A percentile compares a stretch with the other conserved stretches of the same genome.
phyloP scores from a whole-genome alignment of 208 protist species.

The Trypanosoma avium region DNA sequence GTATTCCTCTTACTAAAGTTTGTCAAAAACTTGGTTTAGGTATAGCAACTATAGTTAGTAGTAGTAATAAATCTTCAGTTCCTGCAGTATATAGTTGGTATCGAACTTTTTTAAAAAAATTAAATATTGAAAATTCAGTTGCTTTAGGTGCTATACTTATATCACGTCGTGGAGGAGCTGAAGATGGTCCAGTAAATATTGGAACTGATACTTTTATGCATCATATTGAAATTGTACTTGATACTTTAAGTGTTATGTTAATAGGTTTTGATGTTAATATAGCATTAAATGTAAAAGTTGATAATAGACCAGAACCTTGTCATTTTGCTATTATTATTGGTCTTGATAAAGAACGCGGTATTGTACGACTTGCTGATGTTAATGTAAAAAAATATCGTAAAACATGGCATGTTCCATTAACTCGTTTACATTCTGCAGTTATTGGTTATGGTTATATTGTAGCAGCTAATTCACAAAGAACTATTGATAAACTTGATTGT shows the following conservation, averaged over 20 bases:
- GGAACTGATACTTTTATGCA: constrained; percentile 70
- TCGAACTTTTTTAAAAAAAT: constrained; percentile 69
- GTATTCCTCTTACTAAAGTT: constrained; percentile 88
- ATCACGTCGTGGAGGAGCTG: constrained; percentile 64
- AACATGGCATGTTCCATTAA: constrained; percentile 82
- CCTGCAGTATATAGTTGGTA: constrained; percentile 76
- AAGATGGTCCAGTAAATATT: constrained; percentile 86
- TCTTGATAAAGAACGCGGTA: constrained; percentile 61
- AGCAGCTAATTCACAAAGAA: constrained; percentile 65
- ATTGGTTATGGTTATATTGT: constrained; percentile 92
- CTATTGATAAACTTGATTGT: constrained; percentile 60
- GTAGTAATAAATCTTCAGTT: constrained; percentile 61
- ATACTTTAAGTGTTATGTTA: constrained; percentile 82
- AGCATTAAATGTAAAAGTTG: constrained; percentile 75
- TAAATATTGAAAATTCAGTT: constrained; percentile 66
- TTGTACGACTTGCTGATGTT: constrained; percentile 86
- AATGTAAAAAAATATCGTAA: constrained; percentile 90
- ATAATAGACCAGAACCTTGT: constrained; percentile 49
- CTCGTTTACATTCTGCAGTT: constrained; percentile 74
- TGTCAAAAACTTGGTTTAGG: constrained; percentile 78
- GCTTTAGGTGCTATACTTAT: constrained; percentile 67
- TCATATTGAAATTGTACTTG: constrained; percentile 64
- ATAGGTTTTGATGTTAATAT: constrained; percentile 89
- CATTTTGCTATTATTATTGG: constrained; percentile 91
- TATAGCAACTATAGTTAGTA: constrained; percentile 73